These are phyloP conservation scores for Kwoniella pini DNA, from an alignment of 768 basidiomycete species.

Conservation along the genomic window DNA sequence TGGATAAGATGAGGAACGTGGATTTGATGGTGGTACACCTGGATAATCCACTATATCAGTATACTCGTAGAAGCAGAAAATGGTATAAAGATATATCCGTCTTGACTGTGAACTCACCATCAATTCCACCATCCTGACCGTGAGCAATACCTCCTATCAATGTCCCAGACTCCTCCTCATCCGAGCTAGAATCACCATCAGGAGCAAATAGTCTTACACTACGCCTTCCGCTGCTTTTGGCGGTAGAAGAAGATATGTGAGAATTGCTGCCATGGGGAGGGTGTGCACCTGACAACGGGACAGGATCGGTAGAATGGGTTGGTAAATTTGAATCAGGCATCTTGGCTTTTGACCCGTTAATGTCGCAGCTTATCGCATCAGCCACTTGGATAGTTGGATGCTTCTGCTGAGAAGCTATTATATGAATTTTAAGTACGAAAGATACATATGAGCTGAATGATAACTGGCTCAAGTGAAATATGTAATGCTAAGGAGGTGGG, in stretches of 20 bases:
- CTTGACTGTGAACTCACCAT: conserved; percentile 23
- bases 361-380: too few species aligned
- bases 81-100: too few species aligned
- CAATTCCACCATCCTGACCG: conserved; percentile 3
- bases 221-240: conserved; percentile 10
- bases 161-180: conserved; percentile 24
- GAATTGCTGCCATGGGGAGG: background rate
- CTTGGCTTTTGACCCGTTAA: too few species aligned
- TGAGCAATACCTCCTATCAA: conserved; percentile 2
- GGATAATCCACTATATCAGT: background rate
- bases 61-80: too few species aligned
- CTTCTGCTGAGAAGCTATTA: too few species aligned
- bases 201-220: conserved; percentile 22
- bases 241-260: background rate
- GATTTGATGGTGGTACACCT: conserved; percentile 17
- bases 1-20: conserved; percentile 20
- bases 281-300: conserved; percentile 1
- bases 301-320: background rate
- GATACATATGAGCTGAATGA: too few species aligned
- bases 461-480: too few species aligned
- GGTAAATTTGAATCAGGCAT: conserved; percentile 1
- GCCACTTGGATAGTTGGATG: too few species aligned
- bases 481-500: too few species aligned
- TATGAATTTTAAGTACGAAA: too few species aligned
- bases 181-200: conserved; percentile 29